Percentiles rank a stretch among this genome's conserved stretches.
Evolutionary conservation across 257 asterid species (phyloP).

Genomic region (Fraxinus anomala): DNA sequence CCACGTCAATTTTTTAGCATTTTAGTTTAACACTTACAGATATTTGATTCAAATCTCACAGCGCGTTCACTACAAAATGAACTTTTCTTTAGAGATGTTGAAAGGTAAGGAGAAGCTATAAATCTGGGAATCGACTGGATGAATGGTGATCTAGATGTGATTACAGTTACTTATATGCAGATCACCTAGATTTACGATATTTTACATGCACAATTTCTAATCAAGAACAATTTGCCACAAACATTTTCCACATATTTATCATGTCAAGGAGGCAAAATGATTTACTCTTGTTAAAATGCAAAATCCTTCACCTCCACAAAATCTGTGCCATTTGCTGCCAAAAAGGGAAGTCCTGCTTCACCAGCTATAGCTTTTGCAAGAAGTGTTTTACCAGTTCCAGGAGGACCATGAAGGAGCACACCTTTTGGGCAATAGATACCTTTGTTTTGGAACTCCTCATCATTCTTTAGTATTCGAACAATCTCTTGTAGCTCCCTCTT

Average conservation of each 20-base stretch:
- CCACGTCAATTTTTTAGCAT: not conserved
- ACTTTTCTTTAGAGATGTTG: not conserved
- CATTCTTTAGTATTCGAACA: constrained; percentile 83
- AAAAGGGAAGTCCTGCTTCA: constrained; percentile 98
- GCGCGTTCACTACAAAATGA: not conserved
- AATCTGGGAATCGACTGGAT: not conserved
- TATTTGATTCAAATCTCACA: not conserved
- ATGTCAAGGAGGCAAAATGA: constrained; percentile 12
- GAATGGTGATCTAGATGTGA: not conserved
- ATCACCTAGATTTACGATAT: constrained; percentile 6
- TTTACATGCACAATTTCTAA: constrained; percentile 9
- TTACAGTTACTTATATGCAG: not conserved
- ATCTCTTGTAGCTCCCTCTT: constrained; percentile 97
- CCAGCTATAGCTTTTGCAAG: constrained; percentile 99
- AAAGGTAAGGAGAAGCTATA: not conserved
- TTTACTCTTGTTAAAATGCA: constrained; percentile 13
- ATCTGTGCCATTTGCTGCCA: constrained; percentile 97
- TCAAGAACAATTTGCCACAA: not conserved
- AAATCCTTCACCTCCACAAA: constrained; percentile 84
- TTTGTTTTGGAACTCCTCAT: constrained; percentile 85
- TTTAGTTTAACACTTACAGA: not conserved
- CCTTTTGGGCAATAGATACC: constrained; percentile 99
- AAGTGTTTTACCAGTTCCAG: constrained; percentile 99
- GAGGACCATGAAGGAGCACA: constrained; percentile 98
- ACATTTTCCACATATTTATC: not conserved